Percentiles rank a stretch among this genome's conserved stretches.
phyloP scores from a whole-genome alignment of 352 stramenopile genomes.

The Blastocystis sp. region DNA sequence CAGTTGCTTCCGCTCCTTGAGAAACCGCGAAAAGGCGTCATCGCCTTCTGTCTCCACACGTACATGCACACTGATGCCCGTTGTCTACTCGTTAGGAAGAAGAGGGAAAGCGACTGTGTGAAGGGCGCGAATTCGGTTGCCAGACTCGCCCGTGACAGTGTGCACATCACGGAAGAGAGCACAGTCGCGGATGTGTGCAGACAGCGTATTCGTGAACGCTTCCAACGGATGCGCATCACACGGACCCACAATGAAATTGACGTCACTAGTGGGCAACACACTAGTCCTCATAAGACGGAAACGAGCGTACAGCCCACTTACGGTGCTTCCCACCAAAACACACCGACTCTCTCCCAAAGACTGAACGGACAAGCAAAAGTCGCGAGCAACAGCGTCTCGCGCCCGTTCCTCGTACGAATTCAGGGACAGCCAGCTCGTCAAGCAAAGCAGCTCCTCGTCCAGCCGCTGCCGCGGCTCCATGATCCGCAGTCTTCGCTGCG shows the following conservation, averaged over 20 bases:
- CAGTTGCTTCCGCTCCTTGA: not conserved
- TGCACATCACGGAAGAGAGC: not conserved
- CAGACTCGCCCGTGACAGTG: not conserved
- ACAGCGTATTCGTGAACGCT: not conserved
- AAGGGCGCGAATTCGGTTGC: not conserved
- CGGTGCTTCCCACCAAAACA: conserved; percentile 8
- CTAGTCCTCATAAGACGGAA: not conserved
- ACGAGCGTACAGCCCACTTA: conserved; percentile 12
- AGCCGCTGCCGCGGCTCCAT: conserved; percentile 4
- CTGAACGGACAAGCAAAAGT: not conserved
- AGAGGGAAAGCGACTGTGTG: conserved; percentile 1
- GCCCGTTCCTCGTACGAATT: conserved; percentile 55
- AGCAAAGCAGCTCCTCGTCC: conserved; percentile 48
- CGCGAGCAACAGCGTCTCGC: not conserved
- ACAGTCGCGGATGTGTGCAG: not conserved
- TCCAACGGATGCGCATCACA: not conserved
- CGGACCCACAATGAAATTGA: conserved; percentile 14
- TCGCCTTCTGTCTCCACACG: not conserved
- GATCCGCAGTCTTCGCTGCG: not conserved
- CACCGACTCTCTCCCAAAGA: not conserved
- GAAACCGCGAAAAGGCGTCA: not conserved
- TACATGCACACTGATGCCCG: conserved; percentile 2
- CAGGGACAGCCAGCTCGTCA: conserved; percentile 25
- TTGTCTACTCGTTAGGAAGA: conserved; percentile 5
- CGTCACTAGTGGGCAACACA: conserved; percentile 54